Evolutionary conservation across 2,329 filamentous ascomycete species (phyloP), one percentile per base, ranked within the genome.

Genomic region (Xylariomycetidae sp.): DNA sequence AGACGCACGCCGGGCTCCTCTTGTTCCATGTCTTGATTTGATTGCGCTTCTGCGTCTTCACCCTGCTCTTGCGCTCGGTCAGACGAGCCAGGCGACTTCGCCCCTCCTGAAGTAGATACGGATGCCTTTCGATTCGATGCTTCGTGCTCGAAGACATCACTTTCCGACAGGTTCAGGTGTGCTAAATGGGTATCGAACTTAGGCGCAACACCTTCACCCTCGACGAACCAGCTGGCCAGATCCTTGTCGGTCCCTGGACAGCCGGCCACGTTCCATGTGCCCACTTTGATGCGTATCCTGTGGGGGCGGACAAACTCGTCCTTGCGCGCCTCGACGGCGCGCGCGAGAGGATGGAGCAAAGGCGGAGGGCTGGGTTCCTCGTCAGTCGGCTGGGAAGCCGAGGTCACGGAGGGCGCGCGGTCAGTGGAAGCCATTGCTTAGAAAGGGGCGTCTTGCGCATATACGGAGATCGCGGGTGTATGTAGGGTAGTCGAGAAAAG

Each of bases 231-330:
- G 19, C 75, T 77, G 6, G 78, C 83, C 5, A 98, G 65, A 54
- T 96, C 92, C 46, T 86, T 85, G 58, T 95, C 88, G 0, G 87
- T 88, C 16, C 85, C 87, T 10, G 85, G 78, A 44, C 84, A 80
- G 2, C 82, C 80, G 4, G 88, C 92, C 12, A 95, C 86, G 60
- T 98, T 98, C 92, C 92, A 98, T 0, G 85, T 83, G 25, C 90
- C 92, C 32, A 98, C 73, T 61, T 95, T 95, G 59, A 98, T 75
- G 44, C 80, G 81, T 47, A 95, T 76, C 31, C 74, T 74, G 55
- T 80, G 80, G 26, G 79, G 75, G 23, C 79, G 76, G 17, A 83
- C 82, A 57, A 89, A 98, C 57, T 96, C 89, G 30, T 74, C 64
- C 50, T 80, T 76, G 34, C 92, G 76, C 24, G 83, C 79, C 53